phyloP scores from a whole-genome alignment of 345 rosid genomes.

The Moricandia moricandioides region DNA sequence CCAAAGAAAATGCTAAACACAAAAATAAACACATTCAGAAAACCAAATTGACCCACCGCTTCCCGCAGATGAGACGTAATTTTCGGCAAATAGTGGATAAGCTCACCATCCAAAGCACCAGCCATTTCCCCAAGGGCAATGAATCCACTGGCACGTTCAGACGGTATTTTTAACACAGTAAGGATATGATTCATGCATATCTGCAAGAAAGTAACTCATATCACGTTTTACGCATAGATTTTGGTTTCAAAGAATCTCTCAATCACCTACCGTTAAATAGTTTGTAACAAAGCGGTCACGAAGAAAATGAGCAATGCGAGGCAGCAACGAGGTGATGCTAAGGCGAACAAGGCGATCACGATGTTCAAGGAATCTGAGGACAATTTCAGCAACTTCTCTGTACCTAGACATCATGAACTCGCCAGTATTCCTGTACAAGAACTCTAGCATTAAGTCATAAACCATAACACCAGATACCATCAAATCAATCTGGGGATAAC shows the following conservation, averaged over 20 bases:
- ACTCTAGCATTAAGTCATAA: constrained; percentile 26
- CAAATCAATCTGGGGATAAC: constrained; percentile 13
- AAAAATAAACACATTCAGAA: constrained; percentile 17
- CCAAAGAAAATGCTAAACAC: constrained; percentile 4
- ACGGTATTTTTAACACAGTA: constrained; percentile 73
- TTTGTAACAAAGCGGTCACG: constrained; percentile 96
- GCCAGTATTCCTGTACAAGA: constrained; percentile 85
- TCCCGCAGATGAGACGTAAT: constrained; percentile 87
- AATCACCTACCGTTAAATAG: constrained; percentile 70
- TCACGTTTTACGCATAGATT: not conserved
- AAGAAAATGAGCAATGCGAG: constrained; percentile 97
- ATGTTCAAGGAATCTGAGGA: constrained; percentile 87
- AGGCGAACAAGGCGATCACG: constrained; percentile 98
- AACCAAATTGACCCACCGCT: constrained; percentile 58
- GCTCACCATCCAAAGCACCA: constrained; percentile 99
- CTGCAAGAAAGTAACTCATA: constrained; percentile 44
- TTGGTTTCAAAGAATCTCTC: constrained; percentile 21
- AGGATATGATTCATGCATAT: constrained; percentile 97
- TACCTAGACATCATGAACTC: constrained; percentile 99
- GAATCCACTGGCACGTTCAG: constrained; percentile 97
- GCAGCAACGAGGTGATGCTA: constrained; percentile 95
- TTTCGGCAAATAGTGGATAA: constrained; percentile 89
- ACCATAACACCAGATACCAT: constrained; percentile 12
- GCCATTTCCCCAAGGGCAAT: constrained; percentile 99
- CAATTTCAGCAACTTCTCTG: constrained; percentile 98